Evolutionary conservation across 768 basidiomycete genomes (phyloP).

Genomic region (Hygrophorus pudorinus): DNA sequence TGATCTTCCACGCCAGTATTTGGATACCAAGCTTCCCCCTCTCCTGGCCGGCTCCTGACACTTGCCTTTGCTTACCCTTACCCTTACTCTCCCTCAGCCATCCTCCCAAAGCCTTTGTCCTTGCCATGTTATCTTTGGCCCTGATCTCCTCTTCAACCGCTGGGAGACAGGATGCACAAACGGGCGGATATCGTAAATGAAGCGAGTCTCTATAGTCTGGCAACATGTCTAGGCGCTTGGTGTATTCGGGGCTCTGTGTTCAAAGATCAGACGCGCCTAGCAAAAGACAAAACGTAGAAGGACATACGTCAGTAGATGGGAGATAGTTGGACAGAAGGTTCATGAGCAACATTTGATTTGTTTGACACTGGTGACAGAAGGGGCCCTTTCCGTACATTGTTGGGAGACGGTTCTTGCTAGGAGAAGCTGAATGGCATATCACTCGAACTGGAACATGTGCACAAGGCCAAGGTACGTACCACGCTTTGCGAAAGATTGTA

Average conservation of each 20-base stretch:
- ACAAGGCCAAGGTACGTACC: conserved; percentile 32
- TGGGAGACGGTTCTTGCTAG: conserved; percentile 59
- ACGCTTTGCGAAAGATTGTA: conserved; percentile 57
- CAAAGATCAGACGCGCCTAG: not conserved
- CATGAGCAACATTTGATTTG: conserved; percentile 84
- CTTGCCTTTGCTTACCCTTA: conserved; percentile 41
- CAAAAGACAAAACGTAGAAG: not conserved
- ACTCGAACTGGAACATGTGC: not conserved
- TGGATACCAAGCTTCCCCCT: conserved; percentile 37
- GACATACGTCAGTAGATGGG: conserved; percentile 62
- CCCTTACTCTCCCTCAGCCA: conserved; percentile 60
- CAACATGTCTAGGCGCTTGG: conserved; percentile 47
- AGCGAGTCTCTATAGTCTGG: conserved; percentile 68
- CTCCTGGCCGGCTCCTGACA: conserved; percentile 29
- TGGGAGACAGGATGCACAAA: conserved; percentile 68
- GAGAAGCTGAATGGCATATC: conserved; percentile 38
- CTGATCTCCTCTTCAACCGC: conserved; percentile 75
- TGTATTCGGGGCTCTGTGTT: conserved; percentile 63
- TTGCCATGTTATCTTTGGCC: conserved; percentile 75
- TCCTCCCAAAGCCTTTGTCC: conserved; percentile 61
- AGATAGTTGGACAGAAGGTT: conserved; percentile 88
- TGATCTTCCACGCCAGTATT: conserved; percentile 55
- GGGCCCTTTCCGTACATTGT: conserved; percentile 47
- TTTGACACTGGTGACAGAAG: conserved; percentile 84
- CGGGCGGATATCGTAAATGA: conserved; percentile 76